Percentiles rank a stretch among this genome's conserved stretches.
Evolutionary conservation across 257 asterid genomes (phyloP).

Genomic region (Cinchona pubescens): DNA sequence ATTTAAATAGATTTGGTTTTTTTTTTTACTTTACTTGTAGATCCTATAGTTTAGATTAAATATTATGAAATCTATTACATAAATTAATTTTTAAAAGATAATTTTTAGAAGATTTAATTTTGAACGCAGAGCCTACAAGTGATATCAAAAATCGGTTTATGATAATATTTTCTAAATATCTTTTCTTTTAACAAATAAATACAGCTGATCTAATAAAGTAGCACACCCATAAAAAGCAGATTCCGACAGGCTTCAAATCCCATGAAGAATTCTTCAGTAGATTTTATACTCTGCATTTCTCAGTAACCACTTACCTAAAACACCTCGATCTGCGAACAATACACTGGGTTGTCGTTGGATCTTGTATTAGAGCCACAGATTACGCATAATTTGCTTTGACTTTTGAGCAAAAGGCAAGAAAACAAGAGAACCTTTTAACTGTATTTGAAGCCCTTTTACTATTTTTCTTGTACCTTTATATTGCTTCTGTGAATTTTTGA

Average conservation of each 20-base stretch:
- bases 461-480: slow-evolving; percentile 7
- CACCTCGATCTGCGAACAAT: slow-evolving; percentile 28
- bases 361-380: slow-evolving; percentile 40
- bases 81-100: too few relatives aligned
- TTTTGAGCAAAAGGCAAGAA: slow-evolving; percentile 34
- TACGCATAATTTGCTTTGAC: slow-evolving; percentile 35
- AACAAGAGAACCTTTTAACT: slow-evolving; percentile 18
- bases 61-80: too few relatives aligned
- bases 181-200: neutral
- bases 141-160: too few relatives aligned
- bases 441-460: neutral
- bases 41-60: too few relatives aligned
- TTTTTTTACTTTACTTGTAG: too few relatives aligned
- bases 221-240: slow-evolving; percentile 7
- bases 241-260: slow-evolving; percentile 54
- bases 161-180: too few relatives aligned
- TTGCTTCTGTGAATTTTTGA: slow-evolving; percentile 4
- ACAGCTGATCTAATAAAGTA: neutral
- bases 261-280: slow-evolving; percentile 17
- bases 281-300: slow-evolving; percentile 39
- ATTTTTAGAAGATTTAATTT: too few relatives aligned
- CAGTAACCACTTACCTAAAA: slow-evolving; percentile 30
- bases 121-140: too few relatives aligned
- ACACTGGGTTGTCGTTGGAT: slow-evolving; percentile 34
- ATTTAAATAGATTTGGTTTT: too few relatives aligned